phyloP scores from a whole-genome alignment of 305 asterid genomes.

The Coffea humblotiana region DNA sequence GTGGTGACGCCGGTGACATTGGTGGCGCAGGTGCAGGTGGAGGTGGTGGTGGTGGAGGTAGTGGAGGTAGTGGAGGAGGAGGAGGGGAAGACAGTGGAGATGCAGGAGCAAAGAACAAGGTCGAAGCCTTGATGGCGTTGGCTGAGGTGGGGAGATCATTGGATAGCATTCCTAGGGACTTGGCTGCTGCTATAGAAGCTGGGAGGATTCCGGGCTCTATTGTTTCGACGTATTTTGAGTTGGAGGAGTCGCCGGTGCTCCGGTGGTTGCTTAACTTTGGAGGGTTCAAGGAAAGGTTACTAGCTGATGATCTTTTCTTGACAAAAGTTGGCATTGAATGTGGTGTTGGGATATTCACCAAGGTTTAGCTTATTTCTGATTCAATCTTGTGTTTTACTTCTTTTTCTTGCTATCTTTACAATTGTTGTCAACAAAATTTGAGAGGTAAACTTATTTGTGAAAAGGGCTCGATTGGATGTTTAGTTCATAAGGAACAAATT shows the following conservation, averaged over 20 bases:
- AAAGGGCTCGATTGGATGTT: not conserved
- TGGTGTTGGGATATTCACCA: conserved; percentile 91
- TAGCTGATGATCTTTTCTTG: conserved; percentile 94
- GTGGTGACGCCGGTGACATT: conserved; percentile 31
- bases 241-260: conserved; percentile 65
- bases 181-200: conserved; percentile 72
- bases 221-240: conserved; percentile 58
- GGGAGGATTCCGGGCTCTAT: conserved; percentile 80
- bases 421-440: not conserved
- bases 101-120: conserved; percentile 65
- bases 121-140: conserved; percentile 73
- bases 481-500: too few species aligned
- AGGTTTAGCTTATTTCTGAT: conserved; percentile 43
- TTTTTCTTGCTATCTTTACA: not conserved
- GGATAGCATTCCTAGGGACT: conserved; percentile 81
- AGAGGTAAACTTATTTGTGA: not conserved
- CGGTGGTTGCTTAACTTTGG: conserved; percentile 74
- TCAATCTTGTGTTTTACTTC: not conserved
- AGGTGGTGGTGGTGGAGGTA: conserved; percentile 26
- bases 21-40: conserved; percentile 28
- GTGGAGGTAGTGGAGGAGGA: conserved; percentile 32
- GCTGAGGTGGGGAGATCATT: conserved; percentile 72
- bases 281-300: conserved; percentile 87
- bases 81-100: conserved; percentile 43
- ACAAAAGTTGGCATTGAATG: conserved; percentile 89